Conservation (phyloP, 257 asterid genomes). For the Nemophila menziesii region DNA sequence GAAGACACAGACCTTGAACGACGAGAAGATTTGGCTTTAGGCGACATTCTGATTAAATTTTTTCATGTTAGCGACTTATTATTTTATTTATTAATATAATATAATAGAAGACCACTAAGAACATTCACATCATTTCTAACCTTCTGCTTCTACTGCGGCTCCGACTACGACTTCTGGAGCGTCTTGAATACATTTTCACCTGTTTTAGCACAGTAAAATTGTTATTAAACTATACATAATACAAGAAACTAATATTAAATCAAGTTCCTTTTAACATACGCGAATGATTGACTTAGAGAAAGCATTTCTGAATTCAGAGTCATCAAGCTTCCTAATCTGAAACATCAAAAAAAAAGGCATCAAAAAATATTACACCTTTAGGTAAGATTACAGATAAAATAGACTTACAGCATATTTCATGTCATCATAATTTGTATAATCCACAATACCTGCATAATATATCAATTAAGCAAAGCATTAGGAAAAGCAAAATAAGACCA, state of each 20-base stretch:
- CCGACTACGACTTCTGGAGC: slow-evolving; percentile 51
- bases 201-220: slow-evolving; percentile 14
- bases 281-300: slow-evolving; percentile 65
- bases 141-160: slow-evolving; percentile 46
- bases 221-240: not conserved
- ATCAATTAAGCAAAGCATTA: not conserved
- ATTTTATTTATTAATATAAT: not conserved
- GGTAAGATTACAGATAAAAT: not conserved
- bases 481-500: not conserved
- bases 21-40: slow-evolving; percentile 57
- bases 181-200: slow-evolving; percentile 85
- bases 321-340: slow-evolving; percentile 89
- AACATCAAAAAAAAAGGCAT: slow-evolving; percentile 3
- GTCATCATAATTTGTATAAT: slow-evolving; percentile 76
- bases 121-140: slow-evolving; percentile 17
- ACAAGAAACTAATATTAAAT: not conserved
- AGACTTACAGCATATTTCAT: slow-evolving; percentile 80
- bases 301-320: slow-evolving; percentile 87
- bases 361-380: not conserved
- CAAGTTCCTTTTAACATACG: slow-evolving; percentile 27
- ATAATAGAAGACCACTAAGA: not conserved
- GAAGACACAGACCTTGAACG: slow-evolving; percentile 62
- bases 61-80: slow-evolving; percentile 7
- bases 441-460: slow-evolving; percentile 52
- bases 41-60: slow-evolving; percentile 63